Evolutionary conservation across 1,284 basidiomycete genomes (phyloP).

Genomic region (Neolentinus lepideus): DNA sequence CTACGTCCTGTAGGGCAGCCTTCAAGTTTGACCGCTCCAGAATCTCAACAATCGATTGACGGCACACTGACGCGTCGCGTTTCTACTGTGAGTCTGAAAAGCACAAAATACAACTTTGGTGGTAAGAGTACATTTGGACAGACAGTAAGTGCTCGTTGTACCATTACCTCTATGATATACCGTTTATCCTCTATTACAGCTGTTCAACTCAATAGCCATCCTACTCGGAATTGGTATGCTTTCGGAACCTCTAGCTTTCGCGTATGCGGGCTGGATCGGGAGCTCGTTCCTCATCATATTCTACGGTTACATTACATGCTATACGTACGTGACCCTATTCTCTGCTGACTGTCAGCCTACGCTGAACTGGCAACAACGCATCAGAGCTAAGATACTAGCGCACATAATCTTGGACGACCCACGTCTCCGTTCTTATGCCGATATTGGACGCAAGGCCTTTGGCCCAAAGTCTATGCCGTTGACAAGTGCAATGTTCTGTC

Average conservation of each 20-base stretch:
- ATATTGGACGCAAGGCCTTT: slow-evolving; percentile 85
- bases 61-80: background rate
- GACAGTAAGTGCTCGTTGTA: slow-evolving; percentile 41
- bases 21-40: background rate
- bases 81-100: slow-evolving; percentile 7
- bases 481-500: slow-evolving; percentile 74
- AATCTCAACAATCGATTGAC: background rate
- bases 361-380: background rate
- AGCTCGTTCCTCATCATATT: slow-evolving; percentile 71
- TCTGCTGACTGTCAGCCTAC: background rate
- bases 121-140: slow-evolving; percentile 78
- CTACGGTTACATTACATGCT: slow-evolving; percentile 79
- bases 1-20: background rate
- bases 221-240: slow-evolving; percentile 87
- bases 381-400: slow-evolving; percentile 80
- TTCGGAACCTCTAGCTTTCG: slow-evolving; percentile 83
- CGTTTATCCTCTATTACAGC: slow-evolving; percentile 31
- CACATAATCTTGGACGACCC: slow-evolving; percentile 67
- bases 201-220: slow-evolving; percentile 90
- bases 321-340: slow-evolving; percentile 56
- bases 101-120: slow-evolving; percentile 18
- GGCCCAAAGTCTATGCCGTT: slow-evolving; percentile 62
- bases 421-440: slow-evolving; percentile 75
- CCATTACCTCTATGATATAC: background rate
- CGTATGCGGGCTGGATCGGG: slow-evolving; percentile 80